Base-by-base conservation (phyloP, 306 rosid species). In the Heteromeles arbutifolia region DNA sequence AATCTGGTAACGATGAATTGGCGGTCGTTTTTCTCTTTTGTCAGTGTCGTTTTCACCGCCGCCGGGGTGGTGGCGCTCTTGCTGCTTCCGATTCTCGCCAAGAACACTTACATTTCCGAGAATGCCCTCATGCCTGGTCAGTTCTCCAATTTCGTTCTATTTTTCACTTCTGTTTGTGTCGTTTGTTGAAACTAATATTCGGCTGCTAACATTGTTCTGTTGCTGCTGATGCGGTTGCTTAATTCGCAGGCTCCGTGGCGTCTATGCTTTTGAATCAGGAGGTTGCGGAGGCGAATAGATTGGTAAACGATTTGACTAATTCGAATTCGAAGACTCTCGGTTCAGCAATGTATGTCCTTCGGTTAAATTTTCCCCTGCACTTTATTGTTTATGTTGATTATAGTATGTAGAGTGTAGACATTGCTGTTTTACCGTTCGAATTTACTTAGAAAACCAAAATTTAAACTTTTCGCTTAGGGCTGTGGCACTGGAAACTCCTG, bases 51-150 rank as follows among this genome's bases (percentile, higher is more conserved):
- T 80, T 88, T 94, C 78, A 84, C 89, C 77, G 21, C 70, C 3
- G 90, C 97, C 56, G 99, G 93, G 58, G 82, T 87, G 74, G 56
- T 95, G 74, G 91, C 93, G 69, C 93, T 95, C 52, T 74, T 95
- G 63, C 92, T 95, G 62, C 91, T 95, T 24, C 99, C 99, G 15
- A 45, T 92, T 71, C 91, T 92, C 39, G 91, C 97, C 76, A 95
- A 90, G 90, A 92, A 86, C 86, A 92, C 97, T 69, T 92, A 92
- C 89, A 84, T 90, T 73, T 95, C 99, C 28, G 97, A 95, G 76
- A 95, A 92, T 80, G 93, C 99, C 70, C 97, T 95, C 70, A 90
- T 92, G 97, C 97, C 99, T 80, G 99, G 97, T 94, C 64, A 10
- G 4, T 10, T 29, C 3, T 59, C 68, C 18, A 10, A 17, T 58